Percentiles rank a stretch among this genome's conserved stretches.
phyloP scores from a whole-genome alignment of 371 early-diverging fungal species.

The Mucor indicus region DNA sequence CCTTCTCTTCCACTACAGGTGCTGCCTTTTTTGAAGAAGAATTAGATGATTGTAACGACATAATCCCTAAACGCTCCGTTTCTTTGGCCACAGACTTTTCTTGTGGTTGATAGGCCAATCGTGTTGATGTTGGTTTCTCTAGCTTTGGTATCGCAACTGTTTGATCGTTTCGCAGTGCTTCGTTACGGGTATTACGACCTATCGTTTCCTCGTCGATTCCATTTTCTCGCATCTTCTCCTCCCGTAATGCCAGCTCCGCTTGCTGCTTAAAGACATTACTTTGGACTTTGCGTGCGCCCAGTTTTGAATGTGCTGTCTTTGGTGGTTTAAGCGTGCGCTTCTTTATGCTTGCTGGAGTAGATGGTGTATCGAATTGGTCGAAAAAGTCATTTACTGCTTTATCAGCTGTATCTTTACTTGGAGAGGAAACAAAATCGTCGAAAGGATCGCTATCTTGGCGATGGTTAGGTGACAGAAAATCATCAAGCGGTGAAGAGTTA shows the following conservation, averaged over 20 bases:
- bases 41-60: background rate
- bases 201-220: conserved; percentile 8
- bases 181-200: conserved; percentile 4
- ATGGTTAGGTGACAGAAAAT: background rate
- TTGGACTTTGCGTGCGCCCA: conserved; percentile 22
- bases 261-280: conserved; percentile 21
- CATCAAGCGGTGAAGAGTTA: background rate
- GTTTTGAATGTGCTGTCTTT: conserved; percentile 1
- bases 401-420: background rate
- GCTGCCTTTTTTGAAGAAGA: background rate
- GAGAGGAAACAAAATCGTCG: background rate
- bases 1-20: background rate
- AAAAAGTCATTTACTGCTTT: conserved; percentile 15
- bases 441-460: background rate
- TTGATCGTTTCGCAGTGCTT: background rate
- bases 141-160: conserved; percentile 9
- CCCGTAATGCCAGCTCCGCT: conserved; percentile 6
- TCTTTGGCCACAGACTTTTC: background rate
- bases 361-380: conserved; percentile 1
- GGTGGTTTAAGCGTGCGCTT: conserved; percentile 7
- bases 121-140: conserved; percentile 4
- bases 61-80: conserved; percentile 12
- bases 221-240: conserved; percentile 11
- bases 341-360: background rate
- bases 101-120: conserved; percentile 6